Percentiles rank a stretch among this genome's conserved stretches.
phyloP scores from a whole-genome alignment of 2,329 filamentous ascomycete species.

The Paracoccidioides lutzii region DNA sequence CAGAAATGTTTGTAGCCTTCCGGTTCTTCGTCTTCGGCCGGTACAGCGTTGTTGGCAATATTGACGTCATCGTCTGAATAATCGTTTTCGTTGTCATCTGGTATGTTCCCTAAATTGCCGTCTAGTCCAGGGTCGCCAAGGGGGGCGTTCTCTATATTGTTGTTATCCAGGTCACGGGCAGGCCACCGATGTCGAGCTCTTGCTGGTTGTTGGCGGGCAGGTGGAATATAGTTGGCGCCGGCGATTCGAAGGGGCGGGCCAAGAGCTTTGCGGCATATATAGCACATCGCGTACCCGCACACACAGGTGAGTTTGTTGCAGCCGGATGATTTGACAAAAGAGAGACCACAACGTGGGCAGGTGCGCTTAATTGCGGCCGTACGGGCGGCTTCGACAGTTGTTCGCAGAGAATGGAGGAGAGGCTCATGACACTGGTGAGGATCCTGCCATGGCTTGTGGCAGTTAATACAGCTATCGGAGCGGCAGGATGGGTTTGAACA shows the following conservation, averaged over 20 bases:
- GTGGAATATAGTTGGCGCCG: background rate
- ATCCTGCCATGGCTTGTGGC: constrained; percentile 71
- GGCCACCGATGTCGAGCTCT: background rate
- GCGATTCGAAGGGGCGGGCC: constrained; percentile 15
- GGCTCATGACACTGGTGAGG: constrained; percentile 85
- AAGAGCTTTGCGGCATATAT: constrained; percentile 70
- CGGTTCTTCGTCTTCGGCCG: constrained; percentile 29
- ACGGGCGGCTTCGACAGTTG: constrained; percentile 83
- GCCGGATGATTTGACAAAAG: constrained; percentile 82
- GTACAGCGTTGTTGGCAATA: constrained; percentile 10
- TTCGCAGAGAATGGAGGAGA: constrained; percentile 65
- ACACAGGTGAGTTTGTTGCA: constrained; percentile 96
- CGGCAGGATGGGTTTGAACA: constrained; percentile 59
- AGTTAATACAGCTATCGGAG: constrained; percentile 65
- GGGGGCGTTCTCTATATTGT: constrained; percentile 13
- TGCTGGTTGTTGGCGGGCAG: background rate
- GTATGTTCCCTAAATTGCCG: background rate
- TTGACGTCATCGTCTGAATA: background rate
- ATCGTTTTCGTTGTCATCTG: background rate
- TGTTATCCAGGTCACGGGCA: background rate
- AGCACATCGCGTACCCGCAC: constrained; percentile 97
- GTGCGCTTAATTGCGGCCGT: constrained; percentile 90
- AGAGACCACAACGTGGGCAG: constrained; percentile 79
- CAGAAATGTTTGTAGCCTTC: constrained; percentile 92
- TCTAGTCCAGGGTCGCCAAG: constrained; percentile 31